Base-by-base conservation (phyloP, 148 eudicot species). In the Heliamphora exappendiculata region DNA sequence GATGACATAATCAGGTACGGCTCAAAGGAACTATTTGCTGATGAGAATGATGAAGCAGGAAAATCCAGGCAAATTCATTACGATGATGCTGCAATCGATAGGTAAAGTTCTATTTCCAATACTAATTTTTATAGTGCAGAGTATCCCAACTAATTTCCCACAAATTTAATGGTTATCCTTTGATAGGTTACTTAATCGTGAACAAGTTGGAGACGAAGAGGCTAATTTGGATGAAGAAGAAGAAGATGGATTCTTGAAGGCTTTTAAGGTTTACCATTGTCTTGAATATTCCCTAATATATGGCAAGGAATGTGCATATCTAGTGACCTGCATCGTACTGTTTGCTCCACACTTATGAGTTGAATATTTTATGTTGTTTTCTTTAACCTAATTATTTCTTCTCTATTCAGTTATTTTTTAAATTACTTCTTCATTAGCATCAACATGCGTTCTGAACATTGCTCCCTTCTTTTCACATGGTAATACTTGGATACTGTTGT, bases 1-100 rank as follows among this genome's bases (percentile, higher is more conserved):
- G 97, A 95, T 85, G 99, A 89, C 87, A 95, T 95, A 83, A 92
- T 95, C 60, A 87, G 96, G 79, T 93, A 93, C 84, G 99, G 99
- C 73, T 92, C 99, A 73, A 91, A 87, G 82, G 99, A 95, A 82
- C 82, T 95, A 59, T 95, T 95, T 83, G 90, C 86, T 78, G 97
- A 95, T 80, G 99, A 95, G 79, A 87, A 91, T 78, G 97, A 95
- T 58, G 99, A 95, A 80, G 92, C 88, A 14, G 88, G 83, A 47
- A 95, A 95, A 86, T 93, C 96, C 64, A 90, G 99, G 39, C 96
- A 95, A 82, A 95, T 95, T 75, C 99, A 91, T 85, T 95, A 95
- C 82, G 99, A 95, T 85, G 97, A 89, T 84, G 81, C 94, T 84
- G 96, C 97, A 70, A 93, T 95, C 68, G 96, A 92, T 67, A 85